Conservation (phyloP, 202 grass and related monocot species). For the Dendrocalamus latiflorus region DNA sequence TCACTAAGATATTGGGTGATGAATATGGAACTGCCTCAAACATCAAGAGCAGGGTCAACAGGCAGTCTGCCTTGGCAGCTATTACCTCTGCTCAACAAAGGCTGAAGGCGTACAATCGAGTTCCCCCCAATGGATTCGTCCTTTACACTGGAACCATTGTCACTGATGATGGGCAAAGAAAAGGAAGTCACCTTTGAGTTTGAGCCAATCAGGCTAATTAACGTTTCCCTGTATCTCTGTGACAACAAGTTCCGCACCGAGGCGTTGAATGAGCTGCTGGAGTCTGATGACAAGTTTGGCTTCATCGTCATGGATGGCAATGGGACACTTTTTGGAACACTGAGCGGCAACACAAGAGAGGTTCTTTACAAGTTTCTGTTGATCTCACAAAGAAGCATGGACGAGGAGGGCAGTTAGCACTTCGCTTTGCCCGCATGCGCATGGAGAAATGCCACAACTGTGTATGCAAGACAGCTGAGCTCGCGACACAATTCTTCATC, state of each 20-base stretch:
- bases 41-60: slow-evolving; percentile 71
- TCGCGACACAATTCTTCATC: no score
- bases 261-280: no score
- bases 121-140: slow-evolving; percentile 53
- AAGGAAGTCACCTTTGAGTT: slow-evolving; percentile 66
- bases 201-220: slow-evolving; percentile 57
- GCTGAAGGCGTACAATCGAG: slow-evolving; percentile 63
- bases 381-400: no score
- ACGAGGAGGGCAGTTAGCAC: no score
- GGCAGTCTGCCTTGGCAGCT: slow-evolving; percentile 55
- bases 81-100: slow-evolving; percentile 76
- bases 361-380: no score
- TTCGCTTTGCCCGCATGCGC: no score
- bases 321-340: no score
- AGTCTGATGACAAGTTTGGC: no score
- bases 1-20: slow-evolving; percentile 62
- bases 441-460: no score
- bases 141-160: slow-evolving; percentile 62
- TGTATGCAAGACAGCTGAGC: no score
- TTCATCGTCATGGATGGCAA: no score
- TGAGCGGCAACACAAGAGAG: no score
- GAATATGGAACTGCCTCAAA: slow-evolving; percentile 72
- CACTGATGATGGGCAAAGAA: slow-evolving; percentile 56
- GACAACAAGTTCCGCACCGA: slow-evolving; percentile 70
- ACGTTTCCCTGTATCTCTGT: slow-evolving; percentile 53